phyloP scores from a whole-genome alignment of 2,329 filamentous ascomycete species.

The Botryotinia narcissicola region DNA sequence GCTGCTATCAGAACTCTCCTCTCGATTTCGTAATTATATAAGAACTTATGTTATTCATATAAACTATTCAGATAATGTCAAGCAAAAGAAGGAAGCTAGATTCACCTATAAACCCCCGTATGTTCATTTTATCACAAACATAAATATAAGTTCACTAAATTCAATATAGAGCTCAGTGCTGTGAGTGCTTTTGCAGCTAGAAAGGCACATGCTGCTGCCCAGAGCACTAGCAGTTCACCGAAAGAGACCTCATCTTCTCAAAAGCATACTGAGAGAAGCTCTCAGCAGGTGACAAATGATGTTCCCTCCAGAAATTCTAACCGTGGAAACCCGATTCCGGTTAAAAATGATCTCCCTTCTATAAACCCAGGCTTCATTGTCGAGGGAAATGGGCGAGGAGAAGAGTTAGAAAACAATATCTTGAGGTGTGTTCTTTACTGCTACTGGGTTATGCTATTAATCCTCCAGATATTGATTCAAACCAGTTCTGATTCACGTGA shows the following conservation, averaged over 20 bases:
- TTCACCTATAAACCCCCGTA: conserved; percentile 40
- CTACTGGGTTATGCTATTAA: not conserved
- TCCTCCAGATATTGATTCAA: conserved; percentile 27
- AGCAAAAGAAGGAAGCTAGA: conserved; percentile 46
- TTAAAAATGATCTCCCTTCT: not conserved
- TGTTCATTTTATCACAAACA: conserved; percentile 25
- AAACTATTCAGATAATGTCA: conserved; percentile 4
- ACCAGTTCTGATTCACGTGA: conserved; percentile 32
- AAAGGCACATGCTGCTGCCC: conserved; percentile 27
- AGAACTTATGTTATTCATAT: not conserved
- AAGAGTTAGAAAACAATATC: not conserved
- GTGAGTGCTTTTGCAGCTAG: conserved; percentile 37
- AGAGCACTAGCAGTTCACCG: not conserved
- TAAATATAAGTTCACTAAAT: conserved; percentile 18
- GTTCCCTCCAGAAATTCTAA: not conserved
- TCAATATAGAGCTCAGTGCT: conserved; percentile 29
- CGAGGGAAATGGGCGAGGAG: not conserved
- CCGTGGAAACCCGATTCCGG: not conserved
- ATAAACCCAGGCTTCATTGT: conserved; percentile 3
- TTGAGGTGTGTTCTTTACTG: conserved; percentile 7
- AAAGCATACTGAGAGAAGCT: not conserved
- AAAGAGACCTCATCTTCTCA: not conserved
- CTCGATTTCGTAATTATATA: not conserved
- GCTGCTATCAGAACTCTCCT: not conserved
- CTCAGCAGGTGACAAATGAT: not conserved